Conservation (phyloP, 2,329 filamentous ascomycete species). For the Allantophomopsis cytisporea region DNA sequence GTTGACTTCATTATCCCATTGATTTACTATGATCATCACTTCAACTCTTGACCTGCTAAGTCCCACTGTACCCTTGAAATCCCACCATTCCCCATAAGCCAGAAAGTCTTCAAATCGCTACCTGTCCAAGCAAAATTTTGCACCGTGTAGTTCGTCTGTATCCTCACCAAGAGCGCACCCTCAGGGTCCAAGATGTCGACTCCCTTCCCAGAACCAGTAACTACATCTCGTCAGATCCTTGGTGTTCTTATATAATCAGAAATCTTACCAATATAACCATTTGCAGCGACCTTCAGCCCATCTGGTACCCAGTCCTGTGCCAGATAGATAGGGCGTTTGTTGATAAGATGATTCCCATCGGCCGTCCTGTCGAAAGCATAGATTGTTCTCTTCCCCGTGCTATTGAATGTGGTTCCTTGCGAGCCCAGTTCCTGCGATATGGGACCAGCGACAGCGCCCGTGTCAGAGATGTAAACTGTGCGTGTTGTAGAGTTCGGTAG, state of each 20-base stretch:
- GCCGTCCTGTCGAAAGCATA: slow-evolving; percentile 25
- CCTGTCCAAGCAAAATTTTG: slow-evolving; percentile 29
- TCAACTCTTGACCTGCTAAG: slow-evolving; percentile 12
- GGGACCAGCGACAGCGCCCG: slow-evolving; percentile 14
- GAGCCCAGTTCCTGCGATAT: slow-evolving; percentile 10
- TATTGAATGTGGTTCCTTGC: slow-evolving; percentile 15
- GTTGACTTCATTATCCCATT: too few relatives aligned
- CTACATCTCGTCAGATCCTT: slow-evolving; percentile 5
- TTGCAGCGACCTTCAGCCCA: slow-evolving; percentile 25
- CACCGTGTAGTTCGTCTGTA: slow-evolving; percentile 28
- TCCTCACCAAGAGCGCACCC: slow-evolving; percentile 22
- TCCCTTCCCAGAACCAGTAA: slow-evolving; percentile 23
- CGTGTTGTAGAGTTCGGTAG: slow-evolving; percentile 5
- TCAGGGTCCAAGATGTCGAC: slow-evolving; percentile 24
- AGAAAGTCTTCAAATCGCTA: slow-evolving; percentile 21
- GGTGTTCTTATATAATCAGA: too few relatives aligned
- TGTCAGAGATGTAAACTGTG: slow-evolving; percentile 25
- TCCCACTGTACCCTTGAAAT: slow-evolving; percentile 20
- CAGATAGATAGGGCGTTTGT: slow-evolving; percentile 25
- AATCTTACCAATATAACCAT: slow-evolving; percentile 17
- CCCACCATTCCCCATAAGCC: slow-evolving; percentile 24
- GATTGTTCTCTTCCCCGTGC: slow-evolving; percentile 18
- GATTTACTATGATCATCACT: background rate
- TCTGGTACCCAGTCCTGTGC: slow-evolving; percentile 24
- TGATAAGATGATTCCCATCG: slow-evolving; percentile 19